Evolutionary conservation across 228 moss, liverwort and hornwort species (phyloP), one percentile per base, ranked within the genome.

Genomic region (Sphagnum magellanicum): DNA sequence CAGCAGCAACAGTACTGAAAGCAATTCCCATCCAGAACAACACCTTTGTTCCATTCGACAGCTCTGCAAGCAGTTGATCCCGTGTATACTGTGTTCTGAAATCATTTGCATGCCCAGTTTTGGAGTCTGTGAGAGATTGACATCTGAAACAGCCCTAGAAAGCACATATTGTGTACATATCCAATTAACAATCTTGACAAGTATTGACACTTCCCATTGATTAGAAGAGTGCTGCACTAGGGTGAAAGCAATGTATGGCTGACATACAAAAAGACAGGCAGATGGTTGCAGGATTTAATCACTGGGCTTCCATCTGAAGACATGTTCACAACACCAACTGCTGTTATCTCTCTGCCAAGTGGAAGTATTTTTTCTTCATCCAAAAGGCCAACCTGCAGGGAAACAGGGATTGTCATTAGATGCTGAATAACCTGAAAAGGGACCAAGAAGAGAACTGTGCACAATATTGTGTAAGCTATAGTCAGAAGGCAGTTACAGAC

Each of bases 1-100:
- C 82, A 15, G 81, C 80, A 73, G 92, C 88, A 68, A 89, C 72
- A 50, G 87, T 84, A 63, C 87, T 92, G 71, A 92, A 72, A 71
- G 89, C 92, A 65, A 92, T 79, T 50, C 92, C 89, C 71, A 89
- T 81, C 92, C 92, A 92, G 79, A 92, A 81, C 53, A 92, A 67
- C 74, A 92, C 74, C 65, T 78, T 92, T 51, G 92, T 87, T 64
- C 88, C 82, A 49, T 73, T 86, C 53, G 87, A 87, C 64, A 92
- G 75, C 64, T 92, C 89, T 60, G 83, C 75, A 65, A 89, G 71
- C 63, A 92, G 74, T 77, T 92, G 89, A 69, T 92, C 92, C 66
- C 88, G 83, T 46, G 92, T 89, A 61, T 84, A 81, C 52, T 89
- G 89, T 70, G 89, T 88, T 70, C 92, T 92, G 81, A 74, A 32